phyloP scores from a whole-genome alignment of 495 filamentous ascomycete species.

The Chaetomium tenue region DNA sequence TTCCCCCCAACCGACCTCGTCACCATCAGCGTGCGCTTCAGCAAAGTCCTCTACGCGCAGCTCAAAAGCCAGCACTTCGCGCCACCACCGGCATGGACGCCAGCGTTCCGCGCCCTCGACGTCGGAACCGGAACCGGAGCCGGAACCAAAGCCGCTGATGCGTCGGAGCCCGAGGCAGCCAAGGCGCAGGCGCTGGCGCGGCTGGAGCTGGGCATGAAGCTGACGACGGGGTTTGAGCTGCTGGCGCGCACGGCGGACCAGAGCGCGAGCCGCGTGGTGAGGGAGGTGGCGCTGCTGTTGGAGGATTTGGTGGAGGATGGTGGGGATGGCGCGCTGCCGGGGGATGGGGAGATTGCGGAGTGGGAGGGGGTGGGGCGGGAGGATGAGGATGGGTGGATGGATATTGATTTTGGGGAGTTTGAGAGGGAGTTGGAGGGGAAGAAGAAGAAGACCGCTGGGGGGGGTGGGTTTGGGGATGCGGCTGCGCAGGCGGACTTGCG shows the following conservation, averaged over 20 bases:
- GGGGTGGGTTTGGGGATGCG: conserved; percentile 67
- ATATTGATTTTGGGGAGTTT: conserved; percentile 86
- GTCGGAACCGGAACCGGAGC: conserved; percentile 6
- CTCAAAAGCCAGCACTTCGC: conserved; percentile 84
- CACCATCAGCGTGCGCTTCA: conserved; percentile 73
- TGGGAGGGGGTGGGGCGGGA: conserved; percentile 63
- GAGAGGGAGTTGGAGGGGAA: conserved; percentile 64
- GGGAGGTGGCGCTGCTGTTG: conserved; percentile 71
- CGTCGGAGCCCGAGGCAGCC: neutral
- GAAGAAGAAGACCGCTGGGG: conserved; percentile 23
- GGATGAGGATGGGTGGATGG: conserved; percentile 89
- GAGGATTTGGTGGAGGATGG: conserved; percentile 61
- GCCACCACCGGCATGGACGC: conserved; percentile 62
- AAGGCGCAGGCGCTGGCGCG: conserved; percentile 36
- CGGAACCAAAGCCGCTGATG: neutral
- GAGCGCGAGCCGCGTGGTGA: conserved; percentile 60
- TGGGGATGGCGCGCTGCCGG: conserved; percentile 61
- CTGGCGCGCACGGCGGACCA: conserved; percentile 64
- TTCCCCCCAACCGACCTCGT: conserved; percentile 81
- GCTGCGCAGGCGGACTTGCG: conserved; percentile 77
- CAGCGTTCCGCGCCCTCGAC: conserved; percentile 31
- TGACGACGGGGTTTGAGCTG: conserved; percentile 90
- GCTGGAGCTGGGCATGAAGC: conserved; percentile 83
- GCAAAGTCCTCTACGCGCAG: conserved; percentile 86
- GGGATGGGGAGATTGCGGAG: conserved; percentile 63